phyloP scores from a whole-genome alignment of 306 rosid genomes.

The Cicer judaicum region DNA sequence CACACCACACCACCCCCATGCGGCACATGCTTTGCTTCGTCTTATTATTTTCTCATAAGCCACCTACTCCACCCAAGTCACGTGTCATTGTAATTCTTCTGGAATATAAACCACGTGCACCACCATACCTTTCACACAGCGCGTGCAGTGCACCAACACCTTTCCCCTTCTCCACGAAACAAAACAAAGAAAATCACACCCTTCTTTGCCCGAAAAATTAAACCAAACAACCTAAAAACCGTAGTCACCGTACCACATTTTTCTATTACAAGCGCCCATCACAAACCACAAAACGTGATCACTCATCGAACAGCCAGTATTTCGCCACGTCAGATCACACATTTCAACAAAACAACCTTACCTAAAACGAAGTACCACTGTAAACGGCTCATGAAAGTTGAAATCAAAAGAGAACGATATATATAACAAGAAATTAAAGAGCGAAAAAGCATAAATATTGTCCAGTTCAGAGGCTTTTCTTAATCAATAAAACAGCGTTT shows the following conservation, averaged over 20 bases:
- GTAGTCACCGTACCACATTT: conserved; percentile 12
- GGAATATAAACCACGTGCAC: conserved; percentile 37
- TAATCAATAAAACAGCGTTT: background rate
- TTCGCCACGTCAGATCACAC: background rate
- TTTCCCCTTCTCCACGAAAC: conserved; percentile 36
- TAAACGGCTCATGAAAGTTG: conserved; percentile 8
- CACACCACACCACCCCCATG: background rate
- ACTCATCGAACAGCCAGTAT: background rate
- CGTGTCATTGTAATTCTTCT: conserved; percentile 32
- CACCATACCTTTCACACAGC: background rate
- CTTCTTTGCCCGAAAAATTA: background rate
- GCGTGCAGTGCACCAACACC: conserved; percentile 14
- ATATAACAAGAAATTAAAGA: background rate
- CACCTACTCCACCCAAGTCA: conserved; percentile 25
- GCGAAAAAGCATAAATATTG: background rate
- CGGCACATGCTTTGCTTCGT: conserved; percentile 37
- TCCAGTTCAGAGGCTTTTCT: background rate
- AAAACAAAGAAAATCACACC: background rate
- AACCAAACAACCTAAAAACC: background rate
- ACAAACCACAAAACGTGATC: background rate
- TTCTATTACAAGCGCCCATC: background rate
- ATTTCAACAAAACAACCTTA: background rate
- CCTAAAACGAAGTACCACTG: background rate
- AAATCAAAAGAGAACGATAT: conserved; percentile 1
- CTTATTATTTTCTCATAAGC: background rate